Evolutionary conservation across 1,139 yeast species (phyloP).

Genomic region (Trichomonascaceae sp.): DNA sequence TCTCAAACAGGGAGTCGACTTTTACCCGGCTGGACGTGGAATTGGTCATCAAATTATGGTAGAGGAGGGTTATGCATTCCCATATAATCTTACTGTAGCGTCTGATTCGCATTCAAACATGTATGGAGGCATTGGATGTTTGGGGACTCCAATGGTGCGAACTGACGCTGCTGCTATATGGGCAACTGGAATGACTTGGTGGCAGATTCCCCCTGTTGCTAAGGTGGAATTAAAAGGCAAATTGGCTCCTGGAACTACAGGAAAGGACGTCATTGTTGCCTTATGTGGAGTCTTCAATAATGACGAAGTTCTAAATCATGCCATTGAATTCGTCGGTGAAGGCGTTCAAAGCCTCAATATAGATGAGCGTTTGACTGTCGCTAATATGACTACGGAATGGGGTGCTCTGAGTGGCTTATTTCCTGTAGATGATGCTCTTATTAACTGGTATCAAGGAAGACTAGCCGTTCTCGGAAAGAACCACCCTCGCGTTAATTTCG

Average conservation of each 20-base stretch:
- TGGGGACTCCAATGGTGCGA: constrained; percentile 96
- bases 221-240: constrained; percentile 79
- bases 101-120: constrained; percentile 97
- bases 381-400: constrained; percentile 99
- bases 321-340: constrained; percentile 92
- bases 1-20: constrained; percentile 85
- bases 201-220: constrained; percentile 99
- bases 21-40: constrained; percentile 98
- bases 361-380: constrained; percentile 91
- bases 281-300: constrained; percentile 92
- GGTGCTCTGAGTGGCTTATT: constrained; percentile 96
- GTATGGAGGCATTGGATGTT: constrained; percentile 91
- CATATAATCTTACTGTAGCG: constrained; percentile 87
- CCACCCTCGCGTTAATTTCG: constrained; percentile 75
- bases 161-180: constrained; percentile 99
- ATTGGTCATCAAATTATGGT: constrained; percentile 99
- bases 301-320: constrained; percentile 95
- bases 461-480: constrained; percentile 61
- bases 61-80: constrained; percentile 98
- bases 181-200: constrained; percentile 99
- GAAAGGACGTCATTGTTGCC: constrained; percentile 95
- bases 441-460: constrained; percentile 72
- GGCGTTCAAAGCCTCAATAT: constrained; percentile 68
- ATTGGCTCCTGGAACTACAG: constrained; percentile 82
- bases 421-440: constrained; percentile 78